A percentile compares a stretch with the other conserved stretches of the same genome.
Conservation (phyloP, 23 red algal genomes). For the Chondrus crispus region DNA sequence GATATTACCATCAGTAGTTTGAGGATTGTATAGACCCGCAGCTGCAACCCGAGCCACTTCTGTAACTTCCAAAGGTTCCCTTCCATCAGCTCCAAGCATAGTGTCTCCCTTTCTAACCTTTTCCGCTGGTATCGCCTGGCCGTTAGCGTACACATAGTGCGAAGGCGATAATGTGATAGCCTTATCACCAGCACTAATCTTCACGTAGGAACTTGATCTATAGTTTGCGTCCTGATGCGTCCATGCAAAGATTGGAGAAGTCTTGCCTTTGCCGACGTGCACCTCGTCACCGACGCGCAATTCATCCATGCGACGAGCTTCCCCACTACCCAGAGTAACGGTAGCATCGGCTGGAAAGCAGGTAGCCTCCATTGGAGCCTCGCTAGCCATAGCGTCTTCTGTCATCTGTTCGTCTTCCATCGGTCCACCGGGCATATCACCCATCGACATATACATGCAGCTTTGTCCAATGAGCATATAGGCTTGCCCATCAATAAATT, state of each 20-base stretch:
- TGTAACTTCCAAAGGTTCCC: not conserved
- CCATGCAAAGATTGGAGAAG: conserved; percentile 36
- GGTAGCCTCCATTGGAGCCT: no score
- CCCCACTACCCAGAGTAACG: not conserved
- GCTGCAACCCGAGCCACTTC: not conserved
- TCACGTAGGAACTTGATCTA: not conserved
- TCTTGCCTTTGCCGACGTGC: not conserved
- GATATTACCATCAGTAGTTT: not conserved
- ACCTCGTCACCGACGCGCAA: conserved; percentile 38
- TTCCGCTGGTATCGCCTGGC: not conserved
- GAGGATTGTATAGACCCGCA: conserved; percentile 3
- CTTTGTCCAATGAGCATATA: no score
- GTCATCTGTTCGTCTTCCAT: no score
- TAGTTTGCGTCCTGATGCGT: conserved; percentile 28
- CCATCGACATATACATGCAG: no score
- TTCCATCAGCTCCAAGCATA: not conserved
- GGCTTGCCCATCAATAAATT: no score
- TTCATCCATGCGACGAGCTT: not conserved
- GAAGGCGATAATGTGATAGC: not conserved
- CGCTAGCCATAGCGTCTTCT: no score
- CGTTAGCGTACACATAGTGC: conserved; percentile 44
- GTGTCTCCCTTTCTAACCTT: not conserved
- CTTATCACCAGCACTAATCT: not conserved
- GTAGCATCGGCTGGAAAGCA: conserved; percentile 56
- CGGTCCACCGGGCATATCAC: no score